These are phyloP conservation scores for Neurospora discreta DNA, from an alignment of 495 filamentous ascomycete species.

Conservation along the genomic window DNA sequence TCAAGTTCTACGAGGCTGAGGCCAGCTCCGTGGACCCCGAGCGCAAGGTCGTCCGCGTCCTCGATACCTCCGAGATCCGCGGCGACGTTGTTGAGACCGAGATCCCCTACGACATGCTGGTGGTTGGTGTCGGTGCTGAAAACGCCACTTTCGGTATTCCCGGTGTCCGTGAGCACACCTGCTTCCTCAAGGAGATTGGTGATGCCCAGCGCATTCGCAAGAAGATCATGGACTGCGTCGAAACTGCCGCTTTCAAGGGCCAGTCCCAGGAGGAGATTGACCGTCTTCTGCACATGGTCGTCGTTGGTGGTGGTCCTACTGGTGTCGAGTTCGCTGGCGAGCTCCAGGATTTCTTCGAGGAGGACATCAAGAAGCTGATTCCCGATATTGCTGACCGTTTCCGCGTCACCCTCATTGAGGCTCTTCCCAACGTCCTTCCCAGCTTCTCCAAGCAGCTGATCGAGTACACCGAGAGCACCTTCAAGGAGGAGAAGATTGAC, in stretches of 20 bases:
- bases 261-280: constrained; percentile 82
- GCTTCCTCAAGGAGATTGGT: constrained; percentile 95
- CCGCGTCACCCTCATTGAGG: constrained; percentile 94
- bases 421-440: constrained; percentile 93
- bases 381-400: constrained; percentile 91
- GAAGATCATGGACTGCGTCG: constrained; percentile 98
- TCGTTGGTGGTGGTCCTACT: constrained; percentile 94
- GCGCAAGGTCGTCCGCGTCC: constrained; percentile 75
- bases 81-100: constrained; percentile 73
- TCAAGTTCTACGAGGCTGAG: constrained; percentile 97
- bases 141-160: constrained; percentile 98
- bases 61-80: constrained; percentile 87
- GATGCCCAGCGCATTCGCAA: constrained; percentile 94
- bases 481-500: constrained; percentile 95
- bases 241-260: constrained; percentile 97
- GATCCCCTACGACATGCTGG: constrained; percentile 96
- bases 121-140: constrained; percentile 92
- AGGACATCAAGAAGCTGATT: constrained; percentile 95
- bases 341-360: constrained; percentile 95
- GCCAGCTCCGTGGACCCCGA: constrained; percentile 93
- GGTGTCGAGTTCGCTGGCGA: constrained; percentile 98
- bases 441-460: constrained; percentile 99
- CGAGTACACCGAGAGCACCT: constrained; percentile 97
- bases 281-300: constrained; percentile 96
- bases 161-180: constrained; percentile 87